Base-by-base conservation (phyloP, 768 basidiomycete genomes). In the Crassisporium funariophilum region DNA sequence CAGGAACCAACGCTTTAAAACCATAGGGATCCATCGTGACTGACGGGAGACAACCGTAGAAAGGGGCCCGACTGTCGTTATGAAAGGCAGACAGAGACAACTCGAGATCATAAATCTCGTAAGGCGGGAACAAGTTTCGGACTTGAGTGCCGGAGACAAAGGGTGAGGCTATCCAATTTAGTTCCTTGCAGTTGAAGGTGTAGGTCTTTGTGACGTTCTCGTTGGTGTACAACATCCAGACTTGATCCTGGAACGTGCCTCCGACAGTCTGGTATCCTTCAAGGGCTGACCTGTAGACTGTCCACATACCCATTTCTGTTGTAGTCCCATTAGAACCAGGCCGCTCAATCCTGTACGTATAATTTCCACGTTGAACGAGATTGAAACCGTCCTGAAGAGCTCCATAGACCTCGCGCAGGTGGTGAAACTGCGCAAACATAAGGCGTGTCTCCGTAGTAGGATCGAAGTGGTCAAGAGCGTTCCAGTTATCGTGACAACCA, bases 401-500 rank as follows among this genome's bases (percentile, higher is more conserved):
- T 17, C 75, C 79, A 65, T 86, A 95, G 11, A 73, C 66, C 5
- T 63, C 63, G 22, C 94, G 86, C 27, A 95, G 73, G 57, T 81
- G 75, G 46, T 86, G 64, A 70, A 91, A 85, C 43, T 88, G 89
- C 13, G 80, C 63, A 58, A 91, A 83, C 47, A 91, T 60, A 46
- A 91, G 84, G 29, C 88, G 81, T 29, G 78, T 77, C 58, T 89
- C 84, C 10, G 84, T 71, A 2, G 93, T 95, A 20, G 92, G 91
- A 65, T 97, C 94, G 63, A 95, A 95, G 64, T 97, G 94, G 58
- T 97, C 94, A 23, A 95, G 81, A 2, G 88, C 81, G 64, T 95
- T 95, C 91, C 89, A 94, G 56, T 89, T 84, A 60, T 95, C 91
- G 36, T 86, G 58, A 63, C 94, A 97, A 36, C 92, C 94, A 13